Evolutionary conservation across 2,329 filamentous ascomycete species (phyloP).

Genomic region (Phyllosticta paracitricarpa): DNA sequence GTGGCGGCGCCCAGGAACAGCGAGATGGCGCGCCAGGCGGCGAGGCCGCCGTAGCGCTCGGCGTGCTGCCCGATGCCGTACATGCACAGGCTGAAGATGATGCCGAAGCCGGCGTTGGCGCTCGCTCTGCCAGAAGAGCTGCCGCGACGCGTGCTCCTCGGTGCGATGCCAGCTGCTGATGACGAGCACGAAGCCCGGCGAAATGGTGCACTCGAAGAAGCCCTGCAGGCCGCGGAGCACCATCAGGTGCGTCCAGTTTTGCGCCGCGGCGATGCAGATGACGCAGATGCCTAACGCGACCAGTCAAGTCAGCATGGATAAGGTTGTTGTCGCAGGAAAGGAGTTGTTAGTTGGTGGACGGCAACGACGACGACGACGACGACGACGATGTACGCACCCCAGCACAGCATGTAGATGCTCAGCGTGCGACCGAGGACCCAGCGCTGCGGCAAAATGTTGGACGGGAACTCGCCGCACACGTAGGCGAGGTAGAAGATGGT

Average conservation of each 20-base stretch:
- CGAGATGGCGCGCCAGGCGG: slow-evolving; percentile 7
- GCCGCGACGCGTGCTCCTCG: slow-evolving; percentile 25
- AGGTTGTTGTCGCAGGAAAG: too few relatives aligned
- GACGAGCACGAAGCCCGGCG: slow-evolving; percentile 26
- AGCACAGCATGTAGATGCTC: slow-evolving; percentile 10
- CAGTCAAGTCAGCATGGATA: too few relatives aligned
- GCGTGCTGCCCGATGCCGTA: slow-evolving; percentile 9
- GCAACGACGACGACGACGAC: too few relatives aligned
- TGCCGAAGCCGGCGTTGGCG: slow-evolving; percentile 26
- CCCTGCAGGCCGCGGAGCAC: slow-evolving; percentile 26
- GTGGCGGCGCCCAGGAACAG: slow-evolving; percentile 12
- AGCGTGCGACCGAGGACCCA: slow-evolving; percentile 9
- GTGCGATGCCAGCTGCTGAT: slow-evolving; percentile 26
- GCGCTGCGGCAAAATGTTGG: slow-evolving; percentile 13
- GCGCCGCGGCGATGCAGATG: slow-evolving; percentile 6
- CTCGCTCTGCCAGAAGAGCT: slow-evolving; percentile 29
- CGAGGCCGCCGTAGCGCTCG: slow-evolving; percentile 5
- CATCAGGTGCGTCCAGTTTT: slow-evolving; percentile 26
- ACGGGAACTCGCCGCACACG: slow-evolving; percentile 14
- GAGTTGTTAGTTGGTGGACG: too few relatives aligned
- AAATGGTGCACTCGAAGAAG: slow-evolving; percentile 30
- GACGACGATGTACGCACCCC: neutral
- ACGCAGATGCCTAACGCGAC: slow-evolving; percentile 4
- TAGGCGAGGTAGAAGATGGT: slow-evolving; percentile 43
- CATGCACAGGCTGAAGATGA: slow-evolving; percentile 8